These are phyloP conservation scores for Tubosaeta sp. DNA, from an alignment of 768 basidiomycete species.

Conservation along the genomic window DNA sequence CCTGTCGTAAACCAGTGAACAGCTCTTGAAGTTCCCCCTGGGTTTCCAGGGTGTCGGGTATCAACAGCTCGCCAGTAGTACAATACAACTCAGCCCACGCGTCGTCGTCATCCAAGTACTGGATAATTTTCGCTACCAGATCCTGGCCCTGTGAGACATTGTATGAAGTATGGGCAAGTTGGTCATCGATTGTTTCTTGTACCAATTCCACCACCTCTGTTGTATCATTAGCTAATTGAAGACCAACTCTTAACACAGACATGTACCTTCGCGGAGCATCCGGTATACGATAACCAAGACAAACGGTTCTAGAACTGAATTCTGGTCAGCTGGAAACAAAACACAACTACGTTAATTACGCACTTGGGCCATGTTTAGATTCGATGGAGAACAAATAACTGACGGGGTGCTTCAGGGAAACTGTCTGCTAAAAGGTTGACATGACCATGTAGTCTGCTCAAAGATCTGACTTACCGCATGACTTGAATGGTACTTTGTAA, in stretches of 20 bases:
- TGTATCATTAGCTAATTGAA: conserved; percentile 7
- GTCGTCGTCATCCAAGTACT: conserved; percentile 57
- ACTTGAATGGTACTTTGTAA: conserved; percentile 45
- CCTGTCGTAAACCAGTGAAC: conserved; percentile 30
- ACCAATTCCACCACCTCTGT: conserved; percentile 68
- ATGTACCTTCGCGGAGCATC: conserved; percentile 74
- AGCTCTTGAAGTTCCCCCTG: conserved; percentile 26
- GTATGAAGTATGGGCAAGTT: conserved; percentile 35
- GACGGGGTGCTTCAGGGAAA: conserved; percentile 70
- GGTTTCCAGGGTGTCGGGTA: conserved; percentile 41
- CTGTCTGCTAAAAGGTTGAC: conserved; percentile 47
- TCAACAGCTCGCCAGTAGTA: conserved; percentile 62
- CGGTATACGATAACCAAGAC: conserved; percentile 69
- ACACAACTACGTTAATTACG: conserved; percentile 1
- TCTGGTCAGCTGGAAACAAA: background rate
- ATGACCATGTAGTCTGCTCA: background rate
- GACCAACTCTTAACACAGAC: background rate
- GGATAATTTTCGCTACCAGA: conserved; percentile 47
- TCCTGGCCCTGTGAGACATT: conserved; percentile 36
- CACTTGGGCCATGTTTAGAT: conserved; percentile 59
- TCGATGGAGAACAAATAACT: conserved; percentile 81
- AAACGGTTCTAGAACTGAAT: conserved; percentile 58
- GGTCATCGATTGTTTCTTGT: conserved; percentile 42
- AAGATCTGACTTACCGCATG: conserved; percentile 41
- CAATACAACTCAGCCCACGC: conserved; percentile 69